Conservation (phyloP, 164 flowering plant species). For the Pachysandra terminalis region DNA sequence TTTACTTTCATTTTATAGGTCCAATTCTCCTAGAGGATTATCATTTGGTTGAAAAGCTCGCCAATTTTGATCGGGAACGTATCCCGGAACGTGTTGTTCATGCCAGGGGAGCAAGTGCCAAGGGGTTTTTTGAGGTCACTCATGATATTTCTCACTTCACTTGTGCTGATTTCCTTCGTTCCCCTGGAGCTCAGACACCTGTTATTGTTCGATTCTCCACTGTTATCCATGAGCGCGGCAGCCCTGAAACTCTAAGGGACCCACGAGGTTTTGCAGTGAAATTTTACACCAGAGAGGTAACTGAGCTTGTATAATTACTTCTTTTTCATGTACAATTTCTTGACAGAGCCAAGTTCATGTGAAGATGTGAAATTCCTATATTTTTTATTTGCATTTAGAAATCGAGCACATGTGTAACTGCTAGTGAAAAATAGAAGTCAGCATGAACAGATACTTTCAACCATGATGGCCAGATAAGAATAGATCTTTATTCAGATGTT, state of each 20-base stretch:
- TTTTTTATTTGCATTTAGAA: too few relatives aligned
- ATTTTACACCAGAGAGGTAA: conserved; percentile 93
- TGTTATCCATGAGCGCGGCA: conserved; percentile 95
- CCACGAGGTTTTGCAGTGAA: conserved; percentile 90
- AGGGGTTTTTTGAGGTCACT: conserved; percentile 98
- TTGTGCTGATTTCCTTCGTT: conserved; percentile 94
- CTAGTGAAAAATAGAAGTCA: too few relatives aligned
- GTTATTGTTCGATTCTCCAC: conserved; percentile 91
- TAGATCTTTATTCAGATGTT: too few relatives aligned
- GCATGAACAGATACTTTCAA: background rate
- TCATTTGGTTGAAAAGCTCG: conserved; percentile 91
- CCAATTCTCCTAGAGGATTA: conserved; percentile 99
- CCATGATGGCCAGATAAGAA: background rate
- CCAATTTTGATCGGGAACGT: conserved; percentile 83
- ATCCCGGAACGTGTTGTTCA: conserved; percentile 99
- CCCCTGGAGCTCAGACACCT: conserved; percentile 98
- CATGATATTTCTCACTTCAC: conserved; percentile 85
- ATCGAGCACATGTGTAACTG: too few relatives aligned
- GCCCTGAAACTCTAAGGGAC: conserved; percentile 97
- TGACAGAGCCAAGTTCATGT: background rate
- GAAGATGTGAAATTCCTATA: too few relatives aligned
- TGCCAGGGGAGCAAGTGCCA: conserved; percentile 99
- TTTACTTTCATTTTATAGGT: conserved; percentile 43
- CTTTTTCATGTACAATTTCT: background rate
- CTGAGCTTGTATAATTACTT: background rate